Conservation (phyloP, 768 basidiomycete species). For the Neoboletus subvelutipes region DNA sequence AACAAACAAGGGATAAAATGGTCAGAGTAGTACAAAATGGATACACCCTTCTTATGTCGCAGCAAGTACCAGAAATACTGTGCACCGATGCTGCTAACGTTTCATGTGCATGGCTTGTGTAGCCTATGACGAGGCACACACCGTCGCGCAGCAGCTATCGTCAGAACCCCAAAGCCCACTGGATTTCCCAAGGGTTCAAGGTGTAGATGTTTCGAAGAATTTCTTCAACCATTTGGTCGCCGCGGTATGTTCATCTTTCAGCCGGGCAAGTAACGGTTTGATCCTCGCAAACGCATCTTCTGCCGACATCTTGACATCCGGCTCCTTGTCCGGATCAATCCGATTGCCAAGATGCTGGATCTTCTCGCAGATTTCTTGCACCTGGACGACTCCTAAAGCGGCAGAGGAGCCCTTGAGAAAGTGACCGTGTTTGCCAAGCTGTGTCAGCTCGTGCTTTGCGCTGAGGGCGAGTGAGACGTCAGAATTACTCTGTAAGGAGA, state of each 20-base stretch:
- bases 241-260: slow-evolving; percentile 65
- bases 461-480: slow-evolving; percentile 38
- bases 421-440: slow-evolving; percentile 80
- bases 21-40: slow-evolving; percentile 26
- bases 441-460: slow-evolving; percentile 52
- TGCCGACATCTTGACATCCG: slow-evolving; percentile 40
- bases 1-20: slow-evolving; percentile 17
- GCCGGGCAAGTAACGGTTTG: slow-evolving; percentile 49
- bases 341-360: slow-evolving; percentile 84
- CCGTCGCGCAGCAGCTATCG: slow-evolving; percentile 14
- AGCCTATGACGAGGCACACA: slow-evolving; percentile 6
- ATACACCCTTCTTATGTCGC: slow-evolving; percentile 21
- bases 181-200: slow-evolving; percentile 3
- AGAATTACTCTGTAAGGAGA: slow-evolving; percentile 10
- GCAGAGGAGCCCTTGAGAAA: slow-evolving; percentile 98
- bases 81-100: slow-evolving; percentile 17
- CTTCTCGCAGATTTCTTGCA: slow-evolving; percentile 83
- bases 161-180: slow-evolving; percentile 2
- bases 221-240: slow-evolving; percentile 69
- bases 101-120: slow-evolving; percentile 9
- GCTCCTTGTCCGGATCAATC: slow-evolving; percentile 53
- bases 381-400: slow-evolving; percentile 79
- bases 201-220: slow-evolving; percentile 12
- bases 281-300: slow-evolving; percentile 61
- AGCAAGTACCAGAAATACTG: slow-evolving; percentile 17